phyloP scores from a whole-genome alignment of 805 yeast species.

The Teunomyces funiuensis region DNA sequence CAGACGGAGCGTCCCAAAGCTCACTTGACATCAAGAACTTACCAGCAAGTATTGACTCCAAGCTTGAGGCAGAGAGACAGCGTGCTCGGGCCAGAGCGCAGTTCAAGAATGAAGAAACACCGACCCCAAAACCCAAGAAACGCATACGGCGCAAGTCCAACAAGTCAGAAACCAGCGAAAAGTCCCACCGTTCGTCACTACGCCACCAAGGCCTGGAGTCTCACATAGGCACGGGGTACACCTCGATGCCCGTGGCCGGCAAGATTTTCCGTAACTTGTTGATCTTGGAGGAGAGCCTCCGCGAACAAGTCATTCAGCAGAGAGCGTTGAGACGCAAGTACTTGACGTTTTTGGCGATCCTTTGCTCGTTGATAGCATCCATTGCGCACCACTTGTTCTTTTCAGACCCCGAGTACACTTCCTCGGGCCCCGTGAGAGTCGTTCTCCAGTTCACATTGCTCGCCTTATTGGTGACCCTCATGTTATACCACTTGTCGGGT shows the following conservation, averaged over 20 bases:
- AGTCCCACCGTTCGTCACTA: conserved; percentile 19
- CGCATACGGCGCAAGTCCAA: conserved; percentile 11
- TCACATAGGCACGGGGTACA: conserved; percentile 16
- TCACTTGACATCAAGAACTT: conserved; percentile 21
- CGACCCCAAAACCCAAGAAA: conserved; percentile 23
- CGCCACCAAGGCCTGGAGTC: conserved; percentile 9
- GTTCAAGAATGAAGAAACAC: conserved; percentile 14
- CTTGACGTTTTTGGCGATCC: conserved; percentile 47
- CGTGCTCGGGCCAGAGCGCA: conserved; percentile 6
- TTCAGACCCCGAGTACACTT: conserved; percentile 16
- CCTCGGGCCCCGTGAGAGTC: conserved; percentile 37
- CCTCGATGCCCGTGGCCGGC: conserved; percentile 50
- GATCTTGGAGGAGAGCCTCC: conserved; percentile 79
- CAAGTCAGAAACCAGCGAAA: conserved; percentile 17
- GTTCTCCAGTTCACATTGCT: conserved; percentile 55
- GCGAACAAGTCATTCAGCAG: conserved; percentile 79
- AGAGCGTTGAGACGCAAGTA: conserved; percentile 63
- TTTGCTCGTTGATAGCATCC: conserved; percentile 42
- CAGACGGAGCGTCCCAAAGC: conserved; percentile 34
- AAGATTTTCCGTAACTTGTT: conserved; percentile 79
- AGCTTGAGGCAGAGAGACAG: conserved; percentile 4
- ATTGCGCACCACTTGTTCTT: conserved; percentile 40
- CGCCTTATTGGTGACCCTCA: conserved; percentile 64
- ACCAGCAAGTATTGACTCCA: conserved; percentile 1
- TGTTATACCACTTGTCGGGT: conserved; percentile 82